Evolutionary conservation across 805 yeast genomes (phyloP), one percentile per base, ranked within the genome.

Genomic region (Zygoascus bituminiphila): DNA sequence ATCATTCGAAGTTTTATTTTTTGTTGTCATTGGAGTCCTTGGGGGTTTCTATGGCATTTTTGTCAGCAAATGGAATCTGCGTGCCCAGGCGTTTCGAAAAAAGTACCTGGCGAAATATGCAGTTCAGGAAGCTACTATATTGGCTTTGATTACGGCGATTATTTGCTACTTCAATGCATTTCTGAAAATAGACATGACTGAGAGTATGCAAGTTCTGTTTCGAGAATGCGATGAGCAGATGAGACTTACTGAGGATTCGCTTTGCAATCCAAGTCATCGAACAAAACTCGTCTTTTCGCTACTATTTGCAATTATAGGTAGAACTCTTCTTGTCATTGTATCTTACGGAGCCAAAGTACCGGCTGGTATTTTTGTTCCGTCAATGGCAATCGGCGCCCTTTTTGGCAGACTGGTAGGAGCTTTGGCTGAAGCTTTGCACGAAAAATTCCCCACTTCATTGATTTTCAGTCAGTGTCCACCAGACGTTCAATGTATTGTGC

Each of bases 1-100:
- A 56, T 76, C 79, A 51, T 81, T 81, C 62, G 98, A 94, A 62
- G 70, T 91, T 15, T 54, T 96, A 1, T 73, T 86, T 46, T 91
- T 82, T 59, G 72, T 86, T 2, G 46, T 88, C 2, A 58, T 93
- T 20, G 99, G 98, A 1, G 62, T 84, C 0, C 89, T 89, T 68
- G 98, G 98, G 8, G 98, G 98, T 0, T 60, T 86, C 1, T 88
- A 87, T 61, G 98, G 98, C 1, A 81, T 84, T 12, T 59, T 84
- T 14, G 82, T 88, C 21, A 76, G 86, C 41, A 81, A 79, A 57
- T 78, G 77, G 67, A 91, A 93, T 60, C 78, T 87, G 48, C 75
- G 79, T 44, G 84, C 81, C 47, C 89, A 85, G 17, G 75, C 82
- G 8, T 84, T 88, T 64, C 74, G 98, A 48, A 88, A 87, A 60